A percentile compares a stretch with the other conserved stretches of the same genome.
Evolutionary conservation across 305 asterid genomes (phyloP).

Genomic region (Coffea humblotiana): DNA sequence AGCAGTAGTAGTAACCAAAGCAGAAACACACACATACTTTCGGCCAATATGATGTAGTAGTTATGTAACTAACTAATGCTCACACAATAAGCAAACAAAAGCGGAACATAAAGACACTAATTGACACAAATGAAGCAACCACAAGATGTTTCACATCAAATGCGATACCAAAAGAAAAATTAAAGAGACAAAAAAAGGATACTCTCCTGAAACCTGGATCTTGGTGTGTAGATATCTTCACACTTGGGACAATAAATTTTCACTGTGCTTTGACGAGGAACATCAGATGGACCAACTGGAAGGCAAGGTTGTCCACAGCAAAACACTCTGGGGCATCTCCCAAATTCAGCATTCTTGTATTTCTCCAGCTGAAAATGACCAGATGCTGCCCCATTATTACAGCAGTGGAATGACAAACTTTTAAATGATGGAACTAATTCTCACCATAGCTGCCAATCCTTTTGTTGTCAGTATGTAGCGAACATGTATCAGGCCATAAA

Average conservation of each 20-base stretch:
- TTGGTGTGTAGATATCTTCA: constrained; percentile 57
- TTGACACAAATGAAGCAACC: not conserved
- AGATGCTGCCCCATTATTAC: constrained; percentile 21
- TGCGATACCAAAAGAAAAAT: not conserved
- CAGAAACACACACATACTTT: not conserved
- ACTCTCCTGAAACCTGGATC: constrained; percentile 63
- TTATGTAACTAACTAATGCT: not conserved
- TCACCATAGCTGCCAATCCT: constrained; percentile 64
- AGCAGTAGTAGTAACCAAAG: not conserved
- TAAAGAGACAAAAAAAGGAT: constrained; percentile 34
- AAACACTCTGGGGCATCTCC: constrained; percentile 60
- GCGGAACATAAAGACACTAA: not conserved
- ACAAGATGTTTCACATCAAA: not conserved
- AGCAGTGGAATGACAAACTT: constrained; percentile 21
- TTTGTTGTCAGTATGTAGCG: constrained; percentile 62
- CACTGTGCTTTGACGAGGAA: constrained; percentile 56
- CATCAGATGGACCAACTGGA: constrained; percentile 59
- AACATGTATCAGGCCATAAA: constrained; percentile 58
- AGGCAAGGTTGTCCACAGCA: constrained; percentile 66
- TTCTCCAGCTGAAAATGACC: constrained; percentile 49
- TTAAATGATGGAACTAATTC: constrained; percentile 25
- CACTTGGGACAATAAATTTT: constrained; percentile 62
- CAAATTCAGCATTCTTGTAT: constrained; percentile 60
- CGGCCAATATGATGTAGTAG: not conserved
- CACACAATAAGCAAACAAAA: not conserved